phyloP scores from a whole-genome alignment of 495 filamentous ascomycete genomes.

The Parachaetomium inaequale region DNA sequence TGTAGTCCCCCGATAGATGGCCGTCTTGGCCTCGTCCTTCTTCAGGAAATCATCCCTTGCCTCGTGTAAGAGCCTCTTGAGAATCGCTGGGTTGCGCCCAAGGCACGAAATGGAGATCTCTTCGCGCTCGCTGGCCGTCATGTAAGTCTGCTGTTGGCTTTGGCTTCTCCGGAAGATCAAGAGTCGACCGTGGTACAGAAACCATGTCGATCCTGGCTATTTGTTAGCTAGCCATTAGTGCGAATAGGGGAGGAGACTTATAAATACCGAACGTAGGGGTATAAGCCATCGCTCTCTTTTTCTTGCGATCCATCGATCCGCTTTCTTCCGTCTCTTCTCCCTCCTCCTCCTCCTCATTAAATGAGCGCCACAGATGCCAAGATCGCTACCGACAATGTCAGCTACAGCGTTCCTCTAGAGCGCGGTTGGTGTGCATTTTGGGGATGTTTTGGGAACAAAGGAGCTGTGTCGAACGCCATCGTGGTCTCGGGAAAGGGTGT shows the following conservation, averaged over 20 bases:
- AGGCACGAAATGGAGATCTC: slow-evolving; percentile 62
- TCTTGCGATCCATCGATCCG: slow-evolving; percentile 11
- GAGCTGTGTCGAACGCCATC: too few relatives aligned
- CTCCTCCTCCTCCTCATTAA: slow-evolving; percentile 43
- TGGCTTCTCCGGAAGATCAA: slow-evolving; percentile 53
- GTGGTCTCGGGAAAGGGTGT: too few relatives aligned
- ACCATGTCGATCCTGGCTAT: too few relatives aligned
- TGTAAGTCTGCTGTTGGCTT: slow-evolving; percentile 31
- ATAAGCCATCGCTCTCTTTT: slow-evolving; percentile 56
- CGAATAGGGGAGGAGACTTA: too few relatives aligned
- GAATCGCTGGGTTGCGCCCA: slow-evolving; percentile 60
- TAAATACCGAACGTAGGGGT: slow-evolving; percentile 63
- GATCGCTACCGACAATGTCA: neutral
- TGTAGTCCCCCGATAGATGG: slow-evolving; percentile 60
- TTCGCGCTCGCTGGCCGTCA: slow-evolving; percentile 47
- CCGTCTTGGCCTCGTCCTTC: slow-evolving; percentile 58
- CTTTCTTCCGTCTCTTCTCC: slow-evolving; percentile 45
- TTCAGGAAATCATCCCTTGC: slow-evolving; percentile 56
- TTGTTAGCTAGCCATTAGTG: too few relatives aligned
- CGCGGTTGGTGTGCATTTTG: too few relatives aligned
- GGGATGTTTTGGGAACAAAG: too few relatives aligned
- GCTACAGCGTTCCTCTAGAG: neutral
- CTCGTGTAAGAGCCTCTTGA: slow-evolving; percentile 65
- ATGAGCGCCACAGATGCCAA: slow-evolving; percentile 33
- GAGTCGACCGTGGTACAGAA: slow-evolving; percentile 57